A percentile compares a stretch with the other conserved stretches of the same genome.
phyloP scores from a whole-genome alignment of 2,329 filamentous ascomycete genomes.

The Juglanconis sp. region DNA sequence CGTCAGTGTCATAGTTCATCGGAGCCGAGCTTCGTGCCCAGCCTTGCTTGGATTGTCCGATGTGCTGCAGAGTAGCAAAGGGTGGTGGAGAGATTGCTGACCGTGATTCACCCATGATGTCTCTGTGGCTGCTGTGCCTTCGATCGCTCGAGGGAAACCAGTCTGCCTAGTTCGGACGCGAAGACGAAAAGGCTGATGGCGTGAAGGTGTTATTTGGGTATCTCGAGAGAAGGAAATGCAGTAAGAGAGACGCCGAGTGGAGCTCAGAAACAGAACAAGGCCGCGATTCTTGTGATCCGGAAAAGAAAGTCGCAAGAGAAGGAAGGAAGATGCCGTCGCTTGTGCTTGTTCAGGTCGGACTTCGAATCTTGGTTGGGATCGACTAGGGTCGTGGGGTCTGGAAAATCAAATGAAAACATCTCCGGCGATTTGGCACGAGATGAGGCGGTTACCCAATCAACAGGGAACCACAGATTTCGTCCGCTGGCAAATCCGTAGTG shows the following conservation, averaged over 20 bases:
- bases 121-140: slow-evolving; percentile 8
- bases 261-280: neutral
- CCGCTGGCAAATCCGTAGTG: neutral
- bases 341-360: neutral
- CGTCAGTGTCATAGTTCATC: slow-evolving; percentile 4
- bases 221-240: slow-evolving; percentile 8
- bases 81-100: slow-evolving; percentile 25
- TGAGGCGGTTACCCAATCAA: slow-evolving; percentile 10
- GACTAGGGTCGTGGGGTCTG: neutral
- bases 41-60: neutral
- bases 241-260: neutral
- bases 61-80: neutral
- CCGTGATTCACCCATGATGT: slow-evolving; percentile 64
- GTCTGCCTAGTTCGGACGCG: neutral
- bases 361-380: neutral
- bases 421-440: neutral
- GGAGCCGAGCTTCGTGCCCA: neutral
- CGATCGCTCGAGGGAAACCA: slow-evolving; percentile 6
- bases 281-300: neutral
- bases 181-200: neutral
- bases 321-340: slow-evolving; percentile 11
- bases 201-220: slow-evolving; percentile 12
- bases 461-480: neutral
- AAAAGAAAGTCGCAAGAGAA: slow-evolving; percentile 12
- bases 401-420: neutral